Evolutionary conservation across 148 eudicot genomes (phyloP), one percentile per base, ranked within the genome.

Genomic region (Arctostaphylos glauca): DNA sequence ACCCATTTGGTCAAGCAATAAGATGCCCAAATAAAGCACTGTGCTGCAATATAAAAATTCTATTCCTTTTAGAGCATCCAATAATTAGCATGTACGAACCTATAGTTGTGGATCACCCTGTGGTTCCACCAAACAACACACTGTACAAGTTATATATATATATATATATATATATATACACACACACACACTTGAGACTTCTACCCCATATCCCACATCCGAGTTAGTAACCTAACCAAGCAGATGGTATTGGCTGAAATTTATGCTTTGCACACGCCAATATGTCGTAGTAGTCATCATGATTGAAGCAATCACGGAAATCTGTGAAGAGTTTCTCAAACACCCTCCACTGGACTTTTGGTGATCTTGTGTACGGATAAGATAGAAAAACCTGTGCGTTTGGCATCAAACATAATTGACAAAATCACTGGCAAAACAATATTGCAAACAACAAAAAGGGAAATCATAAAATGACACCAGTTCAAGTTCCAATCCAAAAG

Each of bases 271-370:
- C 94, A 23, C 81, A 76, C 6, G 90, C 89, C 87, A 94, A 73
- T 23, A 94, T 83, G 58, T 94, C 94, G 48, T 82, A 90, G 87
- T 88, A 92, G 59, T 92, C 93, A 16, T 76, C 76, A 31, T 84
- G 76, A 70, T 75, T 82, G 84, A 94, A 81, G 89, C 95, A 92
- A 84, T 92, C 94, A 1, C 98, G 92, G 74, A 90, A 94, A 82
- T 92, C 95, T 44, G 94, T 94, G 87, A 94, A 94, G n/a, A 94
- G 90, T 86, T 91, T 91, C 84, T 94, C 98, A 47, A 89, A 92
- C n/a, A 91, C 87, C 84, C 90, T 92, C 93, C 95, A 90, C 62
- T 86, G 85, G 66, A 94, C 98, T 81, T 89, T 84, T 79, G 83
- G 86, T 64, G 94, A 92, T 85, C 94, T 87, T 50, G 93, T 77